Conservation (phyloP, 176 grass and related monocot species). For the Cenchrus fungigraminus region DNA sequence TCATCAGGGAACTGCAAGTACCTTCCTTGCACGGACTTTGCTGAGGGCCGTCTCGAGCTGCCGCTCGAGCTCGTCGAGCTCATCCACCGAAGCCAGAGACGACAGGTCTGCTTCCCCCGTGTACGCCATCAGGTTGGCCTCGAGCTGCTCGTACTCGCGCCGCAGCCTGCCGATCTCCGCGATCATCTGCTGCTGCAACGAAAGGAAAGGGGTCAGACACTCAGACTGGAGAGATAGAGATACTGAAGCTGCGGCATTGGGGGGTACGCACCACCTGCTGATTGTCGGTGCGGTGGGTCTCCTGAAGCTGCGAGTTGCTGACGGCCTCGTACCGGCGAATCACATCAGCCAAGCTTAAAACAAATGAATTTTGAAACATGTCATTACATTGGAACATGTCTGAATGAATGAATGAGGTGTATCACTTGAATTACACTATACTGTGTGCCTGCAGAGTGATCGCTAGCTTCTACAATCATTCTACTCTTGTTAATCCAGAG, state of each 20-base stretch:
- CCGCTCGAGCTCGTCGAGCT: too few species aligned
- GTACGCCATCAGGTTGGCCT: conserved; percentile 35
- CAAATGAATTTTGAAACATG: background rate
- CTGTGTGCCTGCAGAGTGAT: too few species aligned
- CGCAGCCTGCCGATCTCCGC: conserved; percentile 48
- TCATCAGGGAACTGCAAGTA: background rate
- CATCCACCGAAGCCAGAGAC: too few species aligned
- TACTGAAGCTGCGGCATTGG: background rate
- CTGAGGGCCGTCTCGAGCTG: too few species aligned
- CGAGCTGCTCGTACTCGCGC: conserved; percentile 47
- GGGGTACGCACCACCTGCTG: conserved; percentile 13
- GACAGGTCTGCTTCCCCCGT: conserved; percentile 41
- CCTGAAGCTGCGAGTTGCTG: conserved; percentile 34
- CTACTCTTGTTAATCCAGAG: background rate
- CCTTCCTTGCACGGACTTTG: conserved; percentile 47
- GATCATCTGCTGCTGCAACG: conserved; percentile 35
- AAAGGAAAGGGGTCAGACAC: background rate
- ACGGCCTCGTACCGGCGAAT: conserved; percentile 51
- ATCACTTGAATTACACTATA: too few species aligned
- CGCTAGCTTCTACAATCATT: background rate
- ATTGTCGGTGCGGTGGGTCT: background rate
- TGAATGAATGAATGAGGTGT: background rate
- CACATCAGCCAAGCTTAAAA: conserved; percentile 52
- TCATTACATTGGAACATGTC: background rate
- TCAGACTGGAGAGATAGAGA: background rate